These are phyloP conservation scores for Marasmius oreades DNA, from an alignment of 1,284 basidiomycete genomes.

Conservation along the genomic window DNA sequence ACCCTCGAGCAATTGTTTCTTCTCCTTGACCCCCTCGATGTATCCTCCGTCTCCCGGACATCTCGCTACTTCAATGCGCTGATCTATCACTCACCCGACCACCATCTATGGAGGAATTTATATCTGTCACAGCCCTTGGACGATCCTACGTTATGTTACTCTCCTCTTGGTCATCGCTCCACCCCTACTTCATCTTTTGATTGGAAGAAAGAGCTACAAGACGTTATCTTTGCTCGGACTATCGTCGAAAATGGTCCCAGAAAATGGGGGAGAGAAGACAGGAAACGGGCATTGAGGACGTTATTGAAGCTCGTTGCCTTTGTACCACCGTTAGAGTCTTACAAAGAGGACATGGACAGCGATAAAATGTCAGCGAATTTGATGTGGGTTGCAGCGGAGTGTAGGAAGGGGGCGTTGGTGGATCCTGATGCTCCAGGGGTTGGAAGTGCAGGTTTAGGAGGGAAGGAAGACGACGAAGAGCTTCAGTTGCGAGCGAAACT, in stretches of 20 bases:
- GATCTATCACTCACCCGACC: conserved; percentile 42
- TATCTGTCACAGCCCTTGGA: conserved; percentile 59
- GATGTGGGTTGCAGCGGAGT: conserved; percentile 43
- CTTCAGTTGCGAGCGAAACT: conserved; percentile 44
- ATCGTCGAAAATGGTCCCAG: conserved; percentile 31
- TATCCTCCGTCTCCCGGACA: conserved; percentile 47
- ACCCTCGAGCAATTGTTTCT: conserved; percentile 49
- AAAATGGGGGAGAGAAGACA: conserved; percentile 38
- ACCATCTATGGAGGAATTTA: conserved; percentile 56
- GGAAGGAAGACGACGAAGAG: conserved; percentile 29
- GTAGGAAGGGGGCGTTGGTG: conserved; percentile 42
- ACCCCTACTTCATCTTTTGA: conserved; percentile 20
- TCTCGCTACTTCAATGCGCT: conserved; percentile 38
- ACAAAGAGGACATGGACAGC: conserved; percentile 17
- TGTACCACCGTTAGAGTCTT: conserved; percentile 33
- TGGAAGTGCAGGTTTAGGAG: conserved; percentile 5
- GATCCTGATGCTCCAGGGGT: conserved; percentile 27
- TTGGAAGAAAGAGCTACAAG: conserved; percentile 52
- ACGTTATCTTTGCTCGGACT: conserved; percentile 46
- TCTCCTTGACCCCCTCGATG: conserved; percentile 51
- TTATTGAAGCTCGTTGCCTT: conserved; percentile 43
- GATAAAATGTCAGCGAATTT: conserved; percentile 45
- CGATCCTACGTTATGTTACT: conserved; percentile 48
- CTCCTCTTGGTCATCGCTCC: conserved; percentile 34
- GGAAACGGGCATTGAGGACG: conserved; percentile 38